Evolutionary conservation across 768 basidiomycete species (phyloP).

Genomic region (Collybiopsis confluens): DNA sequence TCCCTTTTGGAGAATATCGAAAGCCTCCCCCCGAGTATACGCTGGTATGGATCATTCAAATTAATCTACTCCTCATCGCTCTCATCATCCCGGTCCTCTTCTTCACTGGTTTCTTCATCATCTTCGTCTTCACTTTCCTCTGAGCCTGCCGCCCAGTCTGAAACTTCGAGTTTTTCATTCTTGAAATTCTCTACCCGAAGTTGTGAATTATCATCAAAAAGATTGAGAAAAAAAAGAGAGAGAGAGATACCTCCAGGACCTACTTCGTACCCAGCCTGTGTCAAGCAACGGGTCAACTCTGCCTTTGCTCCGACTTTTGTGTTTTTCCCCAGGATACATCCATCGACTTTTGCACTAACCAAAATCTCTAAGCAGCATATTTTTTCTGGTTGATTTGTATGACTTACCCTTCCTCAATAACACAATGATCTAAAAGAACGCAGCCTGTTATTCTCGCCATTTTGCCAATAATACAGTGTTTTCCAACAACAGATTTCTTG

Average conservation of each 20-base stretch:
- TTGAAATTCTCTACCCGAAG: conserved; percentile 42
- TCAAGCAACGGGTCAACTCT: conserved; percentile 62
- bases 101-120: conserved; percentile 11
- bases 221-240: background rate
- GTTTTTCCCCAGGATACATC: conserved; percentile 70
- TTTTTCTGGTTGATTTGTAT: too few relatives aligned
- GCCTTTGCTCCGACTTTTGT: conserved; percentile 71
- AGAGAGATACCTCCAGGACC: conserved; percentile 45
- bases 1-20: too few relatives aligned
- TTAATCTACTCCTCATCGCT: background rate
- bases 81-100: conserved; percentile 11
- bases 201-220: too few relatives aligned
- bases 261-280: conserved; percentile 77
- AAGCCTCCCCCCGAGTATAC: too few relatives aligned
- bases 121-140: conserved; percentile 20
- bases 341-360: conserved; percentile 68
- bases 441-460: conserved; percentile 82
- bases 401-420: conserved; percentile 79
- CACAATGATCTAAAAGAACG: conserved; percentile 84
- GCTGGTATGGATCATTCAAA: too few relatives aligned
- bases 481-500: conserved; percentile 75
- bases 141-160: conserved; percentile 44
- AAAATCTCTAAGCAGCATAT: background rate
- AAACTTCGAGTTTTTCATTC: conserved; percentile 53
- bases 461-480: conserved; percentile 81